Percentiles rank a stretch among this genome's conserved stretches.
These are phyloP conservation scores for Borealophlyctis nickersoniae DNA, from an alignment of 192 early-diverging fungal genomes.

Conservation along the genomic window DNA sequence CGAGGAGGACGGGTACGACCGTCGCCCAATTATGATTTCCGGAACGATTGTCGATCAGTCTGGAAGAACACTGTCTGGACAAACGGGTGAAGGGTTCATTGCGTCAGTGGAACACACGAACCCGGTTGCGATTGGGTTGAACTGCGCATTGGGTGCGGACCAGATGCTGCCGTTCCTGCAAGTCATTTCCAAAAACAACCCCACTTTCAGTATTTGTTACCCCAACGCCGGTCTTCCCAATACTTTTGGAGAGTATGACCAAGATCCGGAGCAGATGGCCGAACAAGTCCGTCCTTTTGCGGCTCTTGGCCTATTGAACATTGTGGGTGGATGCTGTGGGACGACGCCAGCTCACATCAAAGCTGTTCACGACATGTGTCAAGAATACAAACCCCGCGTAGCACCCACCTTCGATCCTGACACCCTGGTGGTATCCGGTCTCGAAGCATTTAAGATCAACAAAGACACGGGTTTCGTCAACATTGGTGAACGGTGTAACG, in stretches of 20 bases:
- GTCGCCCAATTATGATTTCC: slow-evolving; percentile 34
- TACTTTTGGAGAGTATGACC: slow-evolving; percentile 96
- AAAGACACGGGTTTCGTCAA: slow-evolving; percentile 85
- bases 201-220: slow-evolving; percentile 83
- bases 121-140: slow-evolving; percentile 81
- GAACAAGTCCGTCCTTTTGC: slow-evolving; percentile 83
- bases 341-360: slow-evolving; percentile 93
- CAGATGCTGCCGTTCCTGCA: slow-evolving; percentile 97
- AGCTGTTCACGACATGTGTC: slow-evolving; percentile 74
- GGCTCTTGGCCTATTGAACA: slow-evolving; percentile 87
- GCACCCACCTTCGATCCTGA: slow-evolving; percentile 63
- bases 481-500: slow-evolving; percentile 96
- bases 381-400: slow-evolving; percentile 73
- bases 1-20: slow-evolving; percentile 70
- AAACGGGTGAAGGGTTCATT: slow-evolving; percentile 96
- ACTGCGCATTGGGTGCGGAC: slow-evolving; percentile 67
- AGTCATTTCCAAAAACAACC: slow-evolving; percentile 79
- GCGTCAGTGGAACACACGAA: slow-evolving; percentile 73
- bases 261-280: slow-evolving; percentile 83
- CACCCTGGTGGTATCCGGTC: slow-evolving; percentile 74
- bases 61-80: slow-evolving; percentile 93
- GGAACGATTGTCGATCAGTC: slow-evolving; percentile 97
- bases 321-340: slow-evolving; percentile 96
- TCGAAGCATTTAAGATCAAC: slow-evolving; percentile 82
- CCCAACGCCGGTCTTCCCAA: slow-evolving; percentile 97